Percentiles rank a stretch among this genome's conserved stretches.
Conservation (phyloP, 1,284 basidiomycete genomes). For the Xerocomus minutiporus region DNA sequence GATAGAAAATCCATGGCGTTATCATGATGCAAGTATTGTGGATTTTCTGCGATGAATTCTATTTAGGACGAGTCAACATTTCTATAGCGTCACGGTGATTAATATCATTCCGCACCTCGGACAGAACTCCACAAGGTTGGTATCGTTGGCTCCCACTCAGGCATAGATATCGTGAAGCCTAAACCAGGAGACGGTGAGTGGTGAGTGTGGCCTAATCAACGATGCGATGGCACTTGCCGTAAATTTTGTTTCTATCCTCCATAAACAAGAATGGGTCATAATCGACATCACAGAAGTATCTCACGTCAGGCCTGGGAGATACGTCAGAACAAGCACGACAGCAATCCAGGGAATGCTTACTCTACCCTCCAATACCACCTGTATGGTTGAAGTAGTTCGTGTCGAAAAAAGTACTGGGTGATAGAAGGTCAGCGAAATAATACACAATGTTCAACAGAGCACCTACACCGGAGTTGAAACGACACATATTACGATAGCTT, state of each 20-base stretch:
- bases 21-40: conserved; percentile 62
- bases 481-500: conserved; percentile 75
- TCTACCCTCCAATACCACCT: conserved; percentile 86
- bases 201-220: neutral
- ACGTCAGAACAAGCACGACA: conserved; percentile 2
- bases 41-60: conserved; percentile 69
- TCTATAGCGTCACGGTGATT: neutral
- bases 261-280: conserved; percentile 82
- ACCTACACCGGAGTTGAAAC: conserved; percentile 79
- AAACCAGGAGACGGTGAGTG: neutral
- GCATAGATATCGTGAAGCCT: conserved; percentile 77
- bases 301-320: conserved; percentile 56
- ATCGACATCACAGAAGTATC: conserved; percentile 72
- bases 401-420: conserved; percentile 69
- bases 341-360: conserved; percentile 27
- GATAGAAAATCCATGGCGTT: conserved; percentile 75
- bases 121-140: conserved; percentile 71
- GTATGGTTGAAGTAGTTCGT: conserved; percentile 65
- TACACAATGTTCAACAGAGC: neutral
- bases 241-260: conserved; percentile 71
- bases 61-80: conserved; percentile 3
- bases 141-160: conserved; percentile 77
- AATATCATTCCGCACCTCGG: conserved; percentile 43
- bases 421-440: conserved; percentile 6
- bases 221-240: conserved; percentile 40